Percentiles rank a stretch among this genome's conserved stretches.
phyloP scores from a whole-genome alignment of 2,329 filamentous ascomycete species.

The Colletotrichum kahawae region DNA sequence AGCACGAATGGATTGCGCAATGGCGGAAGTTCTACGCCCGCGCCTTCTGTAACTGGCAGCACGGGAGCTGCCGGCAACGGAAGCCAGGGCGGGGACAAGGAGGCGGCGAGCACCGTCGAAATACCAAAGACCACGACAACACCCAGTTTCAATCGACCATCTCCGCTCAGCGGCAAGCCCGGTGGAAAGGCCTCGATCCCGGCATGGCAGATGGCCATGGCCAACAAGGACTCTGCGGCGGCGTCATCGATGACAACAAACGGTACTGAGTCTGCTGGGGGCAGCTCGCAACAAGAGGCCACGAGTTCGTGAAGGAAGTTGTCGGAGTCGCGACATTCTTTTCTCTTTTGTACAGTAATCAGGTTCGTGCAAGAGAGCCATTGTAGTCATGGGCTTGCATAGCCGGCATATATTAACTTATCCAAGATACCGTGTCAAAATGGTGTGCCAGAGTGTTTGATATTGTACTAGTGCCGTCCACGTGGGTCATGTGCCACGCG shows the following conservation, averaged over 20 bases:
- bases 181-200: constrained; percentile 72
- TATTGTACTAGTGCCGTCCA: neutral
- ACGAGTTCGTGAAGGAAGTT: neutral
- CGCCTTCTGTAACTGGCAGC: neutral
- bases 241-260: constrained; percentile 31
- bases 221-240: constrained; percentile 46
- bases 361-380: neutral
- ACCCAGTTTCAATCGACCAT: constrained; percentile 30
- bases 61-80: constrained; percentile 30
- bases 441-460: neutral
- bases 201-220: constrained; percentile 78
- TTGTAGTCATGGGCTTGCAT: neutral
- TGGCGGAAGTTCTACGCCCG: constrained; percentile 25
- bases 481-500: neutral
- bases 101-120: constrained; percentile 32
- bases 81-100: constrained; percentile 30
- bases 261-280: constrained; percentile 22
- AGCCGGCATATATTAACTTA: neutral
- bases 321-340: neutral
- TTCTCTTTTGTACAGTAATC: neutral
- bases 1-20: constrained; percentile 28
- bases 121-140: constrained; percentile 35
- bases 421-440: neutral
- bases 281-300: constrained; percentile 16
- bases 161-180: constrained; percentile 44